Evolutionary conservation across 257 asterid species (phyloP).

Genomic region (Echium plantagineum): DNA sequence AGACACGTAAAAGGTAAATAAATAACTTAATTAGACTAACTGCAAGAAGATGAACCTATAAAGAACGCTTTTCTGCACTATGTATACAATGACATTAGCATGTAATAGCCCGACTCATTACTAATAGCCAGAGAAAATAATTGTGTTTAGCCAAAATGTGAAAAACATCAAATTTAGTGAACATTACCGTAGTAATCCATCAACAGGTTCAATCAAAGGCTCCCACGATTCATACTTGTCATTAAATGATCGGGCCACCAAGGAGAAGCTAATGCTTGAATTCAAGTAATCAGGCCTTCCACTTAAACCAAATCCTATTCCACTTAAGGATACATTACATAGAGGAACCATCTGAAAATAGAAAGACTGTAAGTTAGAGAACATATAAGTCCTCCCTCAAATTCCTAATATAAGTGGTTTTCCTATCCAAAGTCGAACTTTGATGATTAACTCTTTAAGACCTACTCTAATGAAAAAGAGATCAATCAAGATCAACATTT

Average conservation of each 20-base stretch:
- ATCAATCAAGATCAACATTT: too few relatives aligned
- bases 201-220: conserved; percentile 90
- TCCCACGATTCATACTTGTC: conserved; percentile 98
- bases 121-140: not conserved
- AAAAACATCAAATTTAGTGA: conserved; percentile 4
- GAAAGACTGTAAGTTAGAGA: conserved; percentile 17
- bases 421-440: not conserved
- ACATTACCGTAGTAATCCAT: conserved; percentile 67
- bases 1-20: not conserved
- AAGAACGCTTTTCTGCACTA: not conserved
- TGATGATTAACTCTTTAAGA: not conserved
- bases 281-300: conserved; percentile 51
- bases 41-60: too few relatives aligned
- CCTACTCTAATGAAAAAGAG: not conserved
- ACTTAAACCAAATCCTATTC: conserved; percentile 51
- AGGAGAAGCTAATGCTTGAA: conserved; percentile 58
- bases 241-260: conserved; percentile 77
- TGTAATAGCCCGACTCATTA: not conserved
- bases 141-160: not conserved
- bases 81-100: not conserved
- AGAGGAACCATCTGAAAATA: conserved; percentile 80
- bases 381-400: not conserved
- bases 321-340: conserved; percentile 79
- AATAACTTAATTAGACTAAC: too few relatives aligned
- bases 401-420: not conserved